phyloP scores from a whole-genome alignment of 345 rosid genomes.

The Carallia brachiata region DNA sequence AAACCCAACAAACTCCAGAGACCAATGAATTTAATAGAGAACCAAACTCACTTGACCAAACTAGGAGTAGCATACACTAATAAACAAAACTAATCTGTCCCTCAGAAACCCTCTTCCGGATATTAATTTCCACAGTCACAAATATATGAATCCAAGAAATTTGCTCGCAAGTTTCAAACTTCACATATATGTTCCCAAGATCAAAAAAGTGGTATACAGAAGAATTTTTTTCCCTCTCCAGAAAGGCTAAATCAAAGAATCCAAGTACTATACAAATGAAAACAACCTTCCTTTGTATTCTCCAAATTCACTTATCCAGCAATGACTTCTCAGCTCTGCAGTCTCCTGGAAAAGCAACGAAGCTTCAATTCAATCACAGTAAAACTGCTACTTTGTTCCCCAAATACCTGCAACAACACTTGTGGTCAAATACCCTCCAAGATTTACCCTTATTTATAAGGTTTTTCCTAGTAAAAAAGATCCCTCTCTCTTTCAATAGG shows the following conservation, averaged over 20 bases:
- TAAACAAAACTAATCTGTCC: constrained; percentile 7
- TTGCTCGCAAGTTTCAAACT: constrained; percentile 4
- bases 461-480: neutral
- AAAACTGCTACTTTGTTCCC: constrained; percentile 2
- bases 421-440: constrained; percentile 6
- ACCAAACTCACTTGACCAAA: constrained; percentile 1
- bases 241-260: neutral
- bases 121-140: constrained; percentile 7
- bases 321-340: neutral
- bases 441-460: constrained; percentile 10
- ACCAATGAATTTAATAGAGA: constrained; percentile 1
- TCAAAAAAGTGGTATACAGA: neutral
- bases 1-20: constrained; percentile 12
- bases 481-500: neutral
- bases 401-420: constrained; percentile 5
- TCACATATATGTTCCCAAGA: neutral
- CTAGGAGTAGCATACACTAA: constrained; percentile 2
- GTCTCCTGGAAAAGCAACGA: neutral
- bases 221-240: neutral
- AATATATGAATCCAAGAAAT: neutral
- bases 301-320: neutral
- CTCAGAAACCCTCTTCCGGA: constrained; percentile 14
- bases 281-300: neutral
- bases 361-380: constrained; percentile 14
- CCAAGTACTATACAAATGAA: neutral